A percentile compares a stretch with the other conserved stretches of the same genome.
phyloP scores from a whole-genome alignment of 2,329 filamentous ascomycete genomes.

The Fusarium torreyae region DNA sequence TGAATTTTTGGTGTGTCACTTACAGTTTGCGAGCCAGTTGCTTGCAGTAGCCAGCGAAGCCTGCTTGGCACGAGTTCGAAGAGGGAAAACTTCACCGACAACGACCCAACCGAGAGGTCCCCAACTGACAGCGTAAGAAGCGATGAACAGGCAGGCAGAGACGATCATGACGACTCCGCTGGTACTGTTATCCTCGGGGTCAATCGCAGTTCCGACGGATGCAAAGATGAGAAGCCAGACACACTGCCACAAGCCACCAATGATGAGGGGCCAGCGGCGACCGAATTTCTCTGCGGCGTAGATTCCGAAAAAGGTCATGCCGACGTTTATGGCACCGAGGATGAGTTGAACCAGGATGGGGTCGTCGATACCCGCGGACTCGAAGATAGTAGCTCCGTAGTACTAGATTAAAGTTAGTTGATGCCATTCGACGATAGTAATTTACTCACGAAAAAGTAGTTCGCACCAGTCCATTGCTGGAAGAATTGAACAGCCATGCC shows the following conservation, averaged over 20 bases:
- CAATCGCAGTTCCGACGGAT: slow-evolving; percentile 64
- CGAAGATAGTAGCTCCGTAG: slow-evolving; percentile 76
- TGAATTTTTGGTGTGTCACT: slow-evolving; percentile 9
- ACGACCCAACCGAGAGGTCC: slow-evolving; percentile 78
- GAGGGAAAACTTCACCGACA: slow-evolving; percentile 75
- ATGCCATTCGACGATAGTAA: fast-evolving
- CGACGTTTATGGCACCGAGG: slow-evolving; percentile 76
- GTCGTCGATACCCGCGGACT: slow-evolving; percentile 75
- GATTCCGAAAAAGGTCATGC: slow-evolving; percentile 74
- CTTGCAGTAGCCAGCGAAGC: slow-evolving; percentile 66
- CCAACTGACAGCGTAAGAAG: slow-evolving; percentile 77
- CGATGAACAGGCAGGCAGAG: slow-evolving; percentile 80
- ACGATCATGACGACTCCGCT: slow-evolving; percentile 79
- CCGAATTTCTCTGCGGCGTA: slow-evolving; percentile 78
- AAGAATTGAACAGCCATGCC: slow-evolving; percentile 74
- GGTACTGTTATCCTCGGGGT: slow-evolving; percentile 60
- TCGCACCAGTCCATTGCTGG: slow-evolving; percentile 75
- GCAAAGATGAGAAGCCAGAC: slow-evolving; percentile 76
- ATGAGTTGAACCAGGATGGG: slow-evolving; percentile 78
- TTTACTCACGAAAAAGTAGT: slow-evolving; percentile 59
- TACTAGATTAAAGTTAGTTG: slow-evolving; percentile 53
- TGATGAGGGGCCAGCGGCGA: slow-evolving; percentile 75
- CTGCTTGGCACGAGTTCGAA: slow-evolving; percentile 67
- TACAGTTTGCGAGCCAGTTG: slow-evolving; percentile 72
- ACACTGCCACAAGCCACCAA: slow-evolving; percentile 77